phyloP scores from a whole-genome alignment of 176 grass and related monocot species.

The Eremochloa ophiuroides region DNA sequence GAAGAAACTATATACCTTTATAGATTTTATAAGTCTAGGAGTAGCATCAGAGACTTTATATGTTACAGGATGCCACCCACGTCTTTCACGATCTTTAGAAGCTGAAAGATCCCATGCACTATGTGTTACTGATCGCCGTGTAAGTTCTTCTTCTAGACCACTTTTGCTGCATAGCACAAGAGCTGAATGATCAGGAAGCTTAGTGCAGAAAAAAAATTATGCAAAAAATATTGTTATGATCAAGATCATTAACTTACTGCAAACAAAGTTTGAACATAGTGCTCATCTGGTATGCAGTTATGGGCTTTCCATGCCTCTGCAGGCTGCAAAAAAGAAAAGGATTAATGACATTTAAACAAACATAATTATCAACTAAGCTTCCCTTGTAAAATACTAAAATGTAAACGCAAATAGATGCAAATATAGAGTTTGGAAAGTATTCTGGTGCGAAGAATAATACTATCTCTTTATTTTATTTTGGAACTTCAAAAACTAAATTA shows the following conservation, averaged over 20 bases:
- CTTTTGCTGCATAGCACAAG: constrained; percentile 62
- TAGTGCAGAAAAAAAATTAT: constrained; percentile 28
- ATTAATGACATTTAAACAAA: constrained; percentile 12
- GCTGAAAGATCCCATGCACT: constrained; percentile 88
- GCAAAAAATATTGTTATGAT: constrained; percentile 3
- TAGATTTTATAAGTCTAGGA: constrained; percentile 66
- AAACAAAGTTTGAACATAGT: constrained; percentile 98
- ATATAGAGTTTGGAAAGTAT: not conserved
- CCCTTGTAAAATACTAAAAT: not conserved
- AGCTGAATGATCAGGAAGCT: constrained; percentile 20
- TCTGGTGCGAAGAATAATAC: not conserved
- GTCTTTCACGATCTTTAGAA: constrained; percentile 89
- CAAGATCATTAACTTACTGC: constrained; percentile 55
- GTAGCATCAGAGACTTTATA: constrained; percentile 87
- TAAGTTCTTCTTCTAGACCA: constrained; percentile 92
- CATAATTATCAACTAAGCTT: not conserved
- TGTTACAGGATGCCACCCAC: constrained; percentile 94
- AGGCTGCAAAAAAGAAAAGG: constrained; percentile 46
- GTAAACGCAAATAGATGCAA: not conserved
- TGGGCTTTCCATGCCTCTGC: constrained; percentile 71
- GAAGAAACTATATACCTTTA: constrained; percentile 61
- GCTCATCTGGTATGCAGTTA: constrained; percentile 99
- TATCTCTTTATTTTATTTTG: not conserved
- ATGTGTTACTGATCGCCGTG: constrained; percentile 77
- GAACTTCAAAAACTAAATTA: not conserved